phyloP scores from a whole-genome alignment of 75 land plant species.

The Isoetes taiwanensis region DNA sequence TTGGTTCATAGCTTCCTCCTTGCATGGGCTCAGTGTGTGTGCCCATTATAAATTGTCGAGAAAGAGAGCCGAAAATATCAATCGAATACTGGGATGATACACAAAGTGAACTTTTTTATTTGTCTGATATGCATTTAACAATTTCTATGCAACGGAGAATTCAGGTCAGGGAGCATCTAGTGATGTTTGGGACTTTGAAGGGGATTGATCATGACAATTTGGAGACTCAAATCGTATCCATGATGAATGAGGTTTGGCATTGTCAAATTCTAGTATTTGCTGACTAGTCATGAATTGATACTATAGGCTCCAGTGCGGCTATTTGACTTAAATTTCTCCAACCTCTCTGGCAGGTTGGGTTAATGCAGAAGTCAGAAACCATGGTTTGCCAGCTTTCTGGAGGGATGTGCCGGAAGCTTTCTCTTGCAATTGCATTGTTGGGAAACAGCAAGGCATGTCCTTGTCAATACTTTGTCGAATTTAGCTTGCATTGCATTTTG shows the following conservation, averaged over 20 bases:
- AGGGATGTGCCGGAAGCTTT: slow-evolving; percentile 85
- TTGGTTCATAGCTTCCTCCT: too few relatives aligned
- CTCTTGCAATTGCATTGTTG: slow-evolving; percentile 60
- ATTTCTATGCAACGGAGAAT: too few relatives aligned
- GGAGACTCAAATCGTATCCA: slow-evolving; percentile 34
- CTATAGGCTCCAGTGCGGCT: not conserved
- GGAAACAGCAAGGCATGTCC: slow-evolving; percentile 56
- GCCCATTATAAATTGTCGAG: too few relatives aligned
- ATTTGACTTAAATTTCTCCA: not conserved
- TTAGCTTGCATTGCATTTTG: too few relatives aligned
- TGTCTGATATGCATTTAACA: too few relatives aligned
- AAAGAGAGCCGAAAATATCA: too few relatives aligned
- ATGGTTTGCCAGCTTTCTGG: slow-evolving; percentile 60
- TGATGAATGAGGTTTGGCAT: slow-evolving; percentile 50
- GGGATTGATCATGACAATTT: slow-evolving; percentile 48
- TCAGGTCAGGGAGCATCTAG: slow-evolving; percentile 81
- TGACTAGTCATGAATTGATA: not conserved
- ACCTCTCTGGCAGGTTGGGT: slow-evolving; percentile 29
- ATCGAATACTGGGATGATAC: too few relatives aligned
- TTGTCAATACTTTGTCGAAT: too few relatives aligned
- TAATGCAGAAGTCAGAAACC: slow-evolving; percentile 54
- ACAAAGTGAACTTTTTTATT: too few relatives aligned
- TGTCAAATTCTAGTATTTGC: not conserved
- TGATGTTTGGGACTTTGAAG: slow-evolving; percentile 62
- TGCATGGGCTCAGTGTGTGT: too few relatives aligned